Evolutionary conservation across 148 eudicot genomes (phyloP).

Genomic region (Talinum fruticosum): DNA sequence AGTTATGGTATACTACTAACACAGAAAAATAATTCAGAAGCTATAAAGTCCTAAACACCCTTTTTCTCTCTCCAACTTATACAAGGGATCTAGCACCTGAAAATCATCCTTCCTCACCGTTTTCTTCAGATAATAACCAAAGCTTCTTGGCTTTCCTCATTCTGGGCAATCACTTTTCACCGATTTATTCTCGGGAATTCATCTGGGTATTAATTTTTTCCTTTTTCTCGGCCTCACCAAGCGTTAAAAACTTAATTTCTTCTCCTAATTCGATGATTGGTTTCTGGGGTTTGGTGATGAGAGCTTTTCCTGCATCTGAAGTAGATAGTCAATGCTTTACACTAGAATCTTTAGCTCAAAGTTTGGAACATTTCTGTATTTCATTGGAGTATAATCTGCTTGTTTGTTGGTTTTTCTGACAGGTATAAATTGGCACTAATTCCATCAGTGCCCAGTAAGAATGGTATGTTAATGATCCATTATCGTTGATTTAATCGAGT

Average conservation of each 20-base stretch:
- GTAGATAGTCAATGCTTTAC: not conserved
- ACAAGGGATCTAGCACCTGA: slow-evolving; percentile 15
- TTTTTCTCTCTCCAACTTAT: slow-evolving; percentile 6
- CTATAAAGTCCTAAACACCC: slow-evolving; percentile 19
- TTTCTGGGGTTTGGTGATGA: not conserved
- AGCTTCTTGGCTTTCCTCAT: not conserved
- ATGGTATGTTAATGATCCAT: slow-evolving; percentile 21
- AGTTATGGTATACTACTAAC: not conserved
- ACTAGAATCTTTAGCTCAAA: not conserved
- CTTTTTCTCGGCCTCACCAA: not conserved
- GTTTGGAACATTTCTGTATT: not conserved
- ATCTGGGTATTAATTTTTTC: not conserved
- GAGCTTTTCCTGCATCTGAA: not conserved
- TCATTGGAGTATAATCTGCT: not conserved
- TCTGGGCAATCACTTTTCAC: not conserved
- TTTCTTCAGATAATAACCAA: slow-evolving; percentile 7
- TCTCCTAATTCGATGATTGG: not conserved
- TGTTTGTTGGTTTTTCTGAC: not conserved
- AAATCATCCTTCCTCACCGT: slow-evolving; percentile 16
- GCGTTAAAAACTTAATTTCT: not conserved
- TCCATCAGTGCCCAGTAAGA: not conserved
- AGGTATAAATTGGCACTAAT: slow-evolving; percentile 20
- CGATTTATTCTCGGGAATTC: not conserved
- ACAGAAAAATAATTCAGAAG: slow-evolving; percentile 3
- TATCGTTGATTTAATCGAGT: slow-evolving; percentile 6